Base-by-base conservation (phyloP, 768 basidiomycete genomes). In the Russula olivacea region DNA sequence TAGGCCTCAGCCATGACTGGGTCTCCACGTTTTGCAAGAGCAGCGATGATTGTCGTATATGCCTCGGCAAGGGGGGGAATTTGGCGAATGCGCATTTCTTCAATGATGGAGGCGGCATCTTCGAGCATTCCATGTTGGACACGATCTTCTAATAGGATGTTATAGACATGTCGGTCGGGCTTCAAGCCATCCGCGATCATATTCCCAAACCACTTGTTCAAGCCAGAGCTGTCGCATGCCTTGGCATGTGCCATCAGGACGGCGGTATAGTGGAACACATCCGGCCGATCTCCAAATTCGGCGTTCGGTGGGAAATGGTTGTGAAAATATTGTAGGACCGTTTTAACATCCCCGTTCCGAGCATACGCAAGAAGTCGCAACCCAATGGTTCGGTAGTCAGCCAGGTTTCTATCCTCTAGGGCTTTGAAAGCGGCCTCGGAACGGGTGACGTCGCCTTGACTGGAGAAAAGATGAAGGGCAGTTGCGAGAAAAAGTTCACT, bases 1-100 rank as follows among this genome's bases (percentile, higher is more conserved):
- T 90, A 72, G 12, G 78, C 77, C 69, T 90, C 85, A 0, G 89
- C 89, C 28, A 82, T 82, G 14, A 80, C 73, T 0, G 82, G 76
- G 69, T 93, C 89, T 60, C 78, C 77, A 51, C 82, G 78, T 53
- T 78, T 76, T 11, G 86, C 86, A 41, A 91, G 82, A 62, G 85
- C 76, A n/a, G 79, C 74, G 66, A 94, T 80, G 61, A 92, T 75
- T 9, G 78, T 80, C 11, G 87, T 89, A 71, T 89, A 94, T 11
- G 83, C 76, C 43, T 80, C 74, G 7, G 66, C 69, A 53, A 81
- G 79, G 9, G 85, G 84, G 41, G 68, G 58, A 21, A 85, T 58
- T 2, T 79, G 77, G 4, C 76, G 74, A 3, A 71, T 67, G 51
- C 80, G 79, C 89, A 95, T 89, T 71, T 85, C 80, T 40, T 81